A percentile compares a stretch with the other conserved stretches of the same genome.
Conservation (phyloP, 805 yeast species). For the Ogataea philodendri region DNA sequence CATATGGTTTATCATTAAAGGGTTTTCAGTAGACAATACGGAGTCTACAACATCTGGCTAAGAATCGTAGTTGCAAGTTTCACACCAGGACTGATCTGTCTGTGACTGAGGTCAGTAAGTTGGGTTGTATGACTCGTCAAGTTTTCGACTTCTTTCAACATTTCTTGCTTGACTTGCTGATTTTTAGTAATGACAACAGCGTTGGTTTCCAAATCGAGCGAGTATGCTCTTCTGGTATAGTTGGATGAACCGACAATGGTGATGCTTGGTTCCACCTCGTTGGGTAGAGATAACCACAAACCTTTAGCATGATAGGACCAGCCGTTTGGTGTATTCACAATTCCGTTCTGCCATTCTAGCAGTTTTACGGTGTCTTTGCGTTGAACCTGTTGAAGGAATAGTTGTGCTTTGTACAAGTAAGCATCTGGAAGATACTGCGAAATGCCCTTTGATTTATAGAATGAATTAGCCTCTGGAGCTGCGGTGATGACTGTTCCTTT, state of each 20-base stretch:
- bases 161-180: slow-evolving; percentile 48
- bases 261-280: slow-evolving; percentile 57
- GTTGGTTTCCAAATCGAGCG: slow-evolving; percentile 84
- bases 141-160: slow-evolving; percentile 64
- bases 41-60: slow-evolving; percentile 48
- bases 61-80: slow-evolving; percentile 62
- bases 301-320: slow-evolving; percentile 99
- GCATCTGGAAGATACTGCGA: slow-evolving; percentile 84
- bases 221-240: slow-evolving; percentile 86
- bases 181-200: slow-evolving; percentile 76
- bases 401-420: slow-evolving; percentile 70
- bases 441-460: slow-evolving; percentile 79
- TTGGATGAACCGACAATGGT: slow-evolving; percentile 92
- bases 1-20: slow-evolving; percentile 6
- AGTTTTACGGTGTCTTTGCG: slow-evolving; percentile 50
- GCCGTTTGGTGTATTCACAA: slow-evolving; percentile 76
- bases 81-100: slow-evolving; percentile 62
- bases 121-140: slow-evolving; percentile 51
- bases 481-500: slow-evolving; percentile 81
- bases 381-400: slow-evolving; percentile 45
- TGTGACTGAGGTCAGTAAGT: slow-evolving; percentile 51
- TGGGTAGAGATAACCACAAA: slow-evolving; percentile 71
- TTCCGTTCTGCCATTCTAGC: slow-evolving; percentile 85
- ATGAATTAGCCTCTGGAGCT: slow-evolving; percentile 91
- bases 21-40: neutral